Evolutionary conservation across 2,329 filamentous ascomycete genomes (phyloP).

Genomic region (Pseudocercospora ulei): DNA sequence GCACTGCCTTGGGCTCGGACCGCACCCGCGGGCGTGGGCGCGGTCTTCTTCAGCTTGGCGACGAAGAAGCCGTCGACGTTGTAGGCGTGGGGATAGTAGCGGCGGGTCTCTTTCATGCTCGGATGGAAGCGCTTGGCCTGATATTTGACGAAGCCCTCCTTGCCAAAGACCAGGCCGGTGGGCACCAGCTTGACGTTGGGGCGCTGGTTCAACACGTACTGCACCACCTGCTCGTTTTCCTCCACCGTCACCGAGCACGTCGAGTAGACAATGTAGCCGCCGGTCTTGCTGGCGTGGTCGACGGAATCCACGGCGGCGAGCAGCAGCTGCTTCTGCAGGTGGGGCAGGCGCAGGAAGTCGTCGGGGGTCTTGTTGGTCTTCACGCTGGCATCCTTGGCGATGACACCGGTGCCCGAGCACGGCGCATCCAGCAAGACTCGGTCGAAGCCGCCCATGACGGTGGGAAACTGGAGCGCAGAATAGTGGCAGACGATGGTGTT

Average conservation of each 20-base stretch:
- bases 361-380: constrained; percentile 97
- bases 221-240: constrained; percentile 86
- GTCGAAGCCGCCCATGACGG: constrained; percentile 91
- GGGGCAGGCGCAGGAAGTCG: constrained; percentile 86
- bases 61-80: constrained; percentile 99
- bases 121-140: constrained; percentile 86
- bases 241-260: constrained; percentile 92
- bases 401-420: constrained; percentile 93
- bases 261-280: constrained; percentile 91
- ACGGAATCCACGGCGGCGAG: constrained; percentile 90
- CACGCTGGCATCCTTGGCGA: constrained; percentile 89
- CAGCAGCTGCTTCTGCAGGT: constrained; percentile 88
- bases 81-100: constrained; percentile 84
- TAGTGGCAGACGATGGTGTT: constrained; percentile 95
- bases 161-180: constrained; percentile 80
- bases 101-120: constrained; percentile 67
- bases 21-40: constrained; percentile 57
- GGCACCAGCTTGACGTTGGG: constrained; percentile 92
- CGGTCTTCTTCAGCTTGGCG: constrained; percentile 90
- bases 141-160: constrained; percentile 82
- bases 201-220: constrained; percentile 82
- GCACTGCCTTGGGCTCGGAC: constrained; percentile 36
- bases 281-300: constrained; percentile 81
- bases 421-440: constrained; percentile 88
- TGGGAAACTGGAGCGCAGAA: constrained; percentile 86